These are phyloP conservation scores for Aureobasidium sp. DNA, from an alignment of 2,329 filamentous ascomycete species.

Conservation along the genomic window DNA sequence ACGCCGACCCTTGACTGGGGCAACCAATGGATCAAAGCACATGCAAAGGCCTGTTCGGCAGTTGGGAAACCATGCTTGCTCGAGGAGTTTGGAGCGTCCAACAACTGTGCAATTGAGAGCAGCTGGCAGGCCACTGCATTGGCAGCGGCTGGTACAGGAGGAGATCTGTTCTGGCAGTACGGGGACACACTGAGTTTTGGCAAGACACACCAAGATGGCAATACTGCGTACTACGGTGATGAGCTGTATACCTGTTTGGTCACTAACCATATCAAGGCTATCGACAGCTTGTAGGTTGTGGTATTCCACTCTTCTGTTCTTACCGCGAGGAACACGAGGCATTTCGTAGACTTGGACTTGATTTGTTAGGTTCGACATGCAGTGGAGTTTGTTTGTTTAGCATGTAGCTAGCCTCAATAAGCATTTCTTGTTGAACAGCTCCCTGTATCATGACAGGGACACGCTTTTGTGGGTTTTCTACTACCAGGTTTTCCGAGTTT, in stretches of 20 bases:
- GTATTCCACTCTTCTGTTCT: neutral
- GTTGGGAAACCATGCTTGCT: constrained; percentile 19
- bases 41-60: constrained; percentile 16
- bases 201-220: constrained; percentile 17
- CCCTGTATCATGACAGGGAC: too few species aligned
- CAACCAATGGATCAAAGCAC: constrained; percentile 18
- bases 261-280: constrained; percentile 5
- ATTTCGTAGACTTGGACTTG: neutral
- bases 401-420: too few species aligned
- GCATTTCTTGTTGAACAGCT: too few species aligned
- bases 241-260: constrained; percentile 1
- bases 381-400: neutral
- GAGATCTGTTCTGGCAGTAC: constrained; percentile 21
- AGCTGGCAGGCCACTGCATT: constrained; percentile 19
- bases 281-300: neutral
- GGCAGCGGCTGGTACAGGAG: constrained; percentile 12
- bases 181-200: constrained; percentile 19
- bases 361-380: too few species aligned
- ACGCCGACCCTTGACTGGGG: constrained; percentile 14
- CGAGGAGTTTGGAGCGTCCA: constrained; percentile 18
- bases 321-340: too few species aligned
- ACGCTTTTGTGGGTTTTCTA: too few species aligned
- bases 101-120: constrained; percentile 15
- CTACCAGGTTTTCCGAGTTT: too few species aligned
- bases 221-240: constrained; percentile 17